phyloP scores from a whole-genome alignment of 2,329 filamentous ascomycete genomes.

The Pestalotiopsis sp. region DNA sequence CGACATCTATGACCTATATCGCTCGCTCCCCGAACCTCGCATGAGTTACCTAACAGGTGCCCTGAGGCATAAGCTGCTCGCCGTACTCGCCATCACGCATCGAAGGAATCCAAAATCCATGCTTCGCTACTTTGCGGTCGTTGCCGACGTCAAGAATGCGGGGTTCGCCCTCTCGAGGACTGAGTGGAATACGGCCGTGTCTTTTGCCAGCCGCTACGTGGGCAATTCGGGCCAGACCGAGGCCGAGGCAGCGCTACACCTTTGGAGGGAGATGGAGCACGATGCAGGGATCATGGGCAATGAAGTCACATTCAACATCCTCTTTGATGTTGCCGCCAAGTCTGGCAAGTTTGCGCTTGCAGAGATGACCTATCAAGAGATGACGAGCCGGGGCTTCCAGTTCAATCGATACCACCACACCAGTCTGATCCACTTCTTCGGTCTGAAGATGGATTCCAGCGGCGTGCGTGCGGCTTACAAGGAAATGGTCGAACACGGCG shows the following conservation, averaged over 20 bases:
- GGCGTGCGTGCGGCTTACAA: constrained; percentile 78
- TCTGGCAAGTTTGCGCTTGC: constrained; percentile 82
- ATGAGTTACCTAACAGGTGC: constrained; percentile 51
- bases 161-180: constrained; percentile 66
- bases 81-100: constrained; percentile 66
- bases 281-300: constrained; percentile 66
- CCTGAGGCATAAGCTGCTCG: constrained; percentile 67
- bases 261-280: constrained; percentile 92
- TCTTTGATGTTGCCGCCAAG: constrained; percentile 88
- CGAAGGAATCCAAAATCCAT: constrained; percentile 63
- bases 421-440: constrained; percentile 82
- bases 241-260: constrained; percentile 68
- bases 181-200: constrained; percentile 86
- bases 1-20: constrained; percentile 52
- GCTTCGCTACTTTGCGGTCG: constrained; percentile 79
- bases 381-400: constrained; percentile 67
- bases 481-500: constrained; percentile 80
- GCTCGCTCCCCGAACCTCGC: constrained; percentile 52
- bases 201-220: constrained; percentile 76
- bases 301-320: constrained; percentile 86
- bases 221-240: constrained; percentile 59
- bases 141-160: constrained; percentile 81
- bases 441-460: constrained; percentile 72
- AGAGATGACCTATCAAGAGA: constrained; percentile 83
- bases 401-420: constrained; percentile 83